Percentiles rank a stretch among this genome's conserved stretches.
These are phyloP conservation scores for Agroathelia rolfsii DNA, from an alignment of 1,284 basidiomycete species.

Conservation along the genomic window DNA sequence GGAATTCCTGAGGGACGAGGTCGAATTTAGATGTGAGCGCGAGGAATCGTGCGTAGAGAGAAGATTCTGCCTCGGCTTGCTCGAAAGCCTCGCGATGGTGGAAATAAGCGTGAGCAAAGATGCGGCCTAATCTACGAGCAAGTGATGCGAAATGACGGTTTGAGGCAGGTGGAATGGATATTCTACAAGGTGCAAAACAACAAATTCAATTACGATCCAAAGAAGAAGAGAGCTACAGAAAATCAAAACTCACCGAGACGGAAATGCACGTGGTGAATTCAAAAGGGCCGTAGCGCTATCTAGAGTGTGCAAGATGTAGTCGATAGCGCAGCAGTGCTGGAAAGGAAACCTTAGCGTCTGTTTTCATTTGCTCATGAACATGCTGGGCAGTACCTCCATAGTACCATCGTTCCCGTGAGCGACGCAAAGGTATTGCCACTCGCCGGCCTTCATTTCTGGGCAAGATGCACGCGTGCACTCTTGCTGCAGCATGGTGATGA, in stretches of 20 bases:
- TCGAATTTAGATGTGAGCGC: slow-evolving; percentile 76
- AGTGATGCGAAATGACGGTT: slow-evolving; percentile 83
- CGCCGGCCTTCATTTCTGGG: slow-evolving; percentile 94
- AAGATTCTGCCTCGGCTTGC: slow-evolving; percentile 84
- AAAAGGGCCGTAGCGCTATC: slow-evolving; percentile 91
- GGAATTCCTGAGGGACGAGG: slow-evolving; percentile 72
- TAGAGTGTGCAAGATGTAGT: slow-evolving; percentile 92
- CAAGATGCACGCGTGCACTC: slow-evolving; percentile 80
- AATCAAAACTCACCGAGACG: slow-evolving; percentile 56
- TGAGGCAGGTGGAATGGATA: slow-evolving; percentile 74
- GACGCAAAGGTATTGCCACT: slow-evolving; percentile 95
- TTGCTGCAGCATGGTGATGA: slow-evolving; percentile 78
- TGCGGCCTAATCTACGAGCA: slow-evolving; percentile 81
- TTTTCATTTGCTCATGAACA: not conserved
- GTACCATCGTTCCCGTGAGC: slow-evolving; percentile 76
- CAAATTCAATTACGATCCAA: not conserved
- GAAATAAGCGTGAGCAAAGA: slow-evolving; percentile 94
- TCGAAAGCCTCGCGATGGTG: slow-evolving; percentile 89
- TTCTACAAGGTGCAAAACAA: slow-evolving; percentile 26
- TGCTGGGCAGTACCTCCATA: slow-evolving; percentile 45
- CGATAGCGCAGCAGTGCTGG: slow-evolving; percentile 91
- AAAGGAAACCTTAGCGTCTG: slow-evolving; percentile 4
- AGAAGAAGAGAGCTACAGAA: not conserved
- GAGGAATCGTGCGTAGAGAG: slow-evolving; percentile 85
- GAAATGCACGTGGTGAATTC: slow-evolving; percentile 86